These are phyloP conservation scores for Fomitopsis pulvina DNA, from an alignment of 768 basidiomycete genomes.

Conservation along the genomic window DNA sequence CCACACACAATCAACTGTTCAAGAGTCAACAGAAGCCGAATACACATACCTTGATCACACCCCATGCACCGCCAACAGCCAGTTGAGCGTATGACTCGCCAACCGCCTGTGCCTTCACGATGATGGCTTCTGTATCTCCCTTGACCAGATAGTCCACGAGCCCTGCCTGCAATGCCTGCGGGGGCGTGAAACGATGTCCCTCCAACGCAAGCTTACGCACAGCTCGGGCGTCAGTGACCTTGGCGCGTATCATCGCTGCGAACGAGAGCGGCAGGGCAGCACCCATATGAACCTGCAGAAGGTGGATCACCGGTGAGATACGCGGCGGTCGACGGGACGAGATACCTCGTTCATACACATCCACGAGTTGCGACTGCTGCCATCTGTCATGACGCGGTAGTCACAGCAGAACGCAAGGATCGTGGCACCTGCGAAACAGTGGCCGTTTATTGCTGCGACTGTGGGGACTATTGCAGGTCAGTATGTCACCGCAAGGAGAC, in stretches of 20 bases:
- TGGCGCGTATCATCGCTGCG: slow-evolving; percentile 52
- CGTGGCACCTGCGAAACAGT: slow-evolving; percentile 62
- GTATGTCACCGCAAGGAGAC: neutral
- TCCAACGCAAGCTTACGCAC: slow-evolving; percentile 73
- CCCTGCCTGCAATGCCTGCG: slow-evolving; percentile 59
- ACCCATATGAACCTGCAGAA: slow-evolving; percentile 68
- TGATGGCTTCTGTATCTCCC: slow-evolving; percentile 49
- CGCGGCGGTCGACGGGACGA: slow-evolving; percentile 1
- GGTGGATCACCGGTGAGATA: neutral
- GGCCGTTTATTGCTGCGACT: slow-evolving; percentile 6
- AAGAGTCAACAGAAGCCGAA: neutral
- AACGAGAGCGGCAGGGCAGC: slow-evolving; percentile 75
- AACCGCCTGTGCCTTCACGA: slow-evolving; percentile 57
- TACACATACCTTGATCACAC: slow-evolving; percentile 54
- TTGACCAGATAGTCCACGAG: slow-evolving; percentile 66
- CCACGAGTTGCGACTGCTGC: slow-evolving; percentile 71
- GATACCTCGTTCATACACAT: slow-evolving; percentile 87
- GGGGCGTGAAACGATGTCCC: slow-evolving; percentile 70
- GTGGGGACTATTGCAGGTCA: neutral
- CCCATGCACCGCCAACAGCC: slow-evolving; percentile 64
- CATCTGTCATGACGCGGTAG: slow-evolving; percentile 85
- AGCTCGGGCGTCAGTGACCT: slow-evolving; percentile 50
- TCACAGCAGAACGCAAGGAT: slow-evolving; percentile 79
- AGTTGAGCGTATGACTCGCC: slow-evolving; percentile 45
- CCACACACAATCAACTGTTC: slow-evolving; percentile 5